Base-by-base conservation (phyloP, 345 rosid species). In the Ceriops zippeliana region DNA sequence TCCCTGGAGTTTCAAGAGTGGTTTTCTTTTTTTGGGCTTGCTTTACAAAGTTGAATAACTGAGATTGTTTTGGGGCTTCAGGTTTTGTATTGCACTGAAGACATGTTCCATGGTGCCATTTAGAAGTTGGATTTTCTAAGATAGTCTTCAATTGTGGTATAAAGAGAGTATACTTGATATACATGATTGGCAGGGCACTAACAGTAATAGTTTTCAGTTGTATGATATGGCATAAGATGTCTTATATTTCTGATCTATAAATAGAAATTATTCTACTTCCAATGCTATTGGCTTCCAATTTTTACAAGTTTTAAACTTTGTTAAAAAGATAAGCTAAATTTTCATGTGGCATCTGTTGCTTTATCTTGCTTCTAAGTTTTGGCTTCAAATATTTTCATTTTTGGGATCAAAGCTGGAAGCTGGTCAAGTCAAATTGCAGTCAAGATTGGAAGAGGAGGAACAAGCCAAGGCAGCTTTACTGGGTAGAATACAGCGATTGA, bases 401-500 rank as follows among this genome's bases (percentile, higher is more conserved):
- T 11, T 72, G 73, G 28, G 70, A 46, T 76, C 63, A 72, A 80
- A 88, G 89, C 82, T 88, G 81, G 93, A 86, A 83, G 93, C 88
- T 70, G 93, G 89, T 75, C 87, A 88, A 61, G 86, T 86, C 66
- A 86, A 88, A 74, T 70, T 88, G 70, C 93, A 70, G 79, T 86
- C 93, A 69, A 75, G 90, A 76, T 73, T 88, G 59, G 93, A 88
- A 78, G 90, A 86, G 68, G 89, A 88, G 77, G 93, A 88, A 72
- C 82, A 84, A 76, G 93, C 79, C 26, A 86, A 88, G 81, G 89
- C 84, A 69, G 93, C 93, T 28, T 76, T 88, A 61, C 75, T 88
- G 85, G 87, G 93, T 74, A 83, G 90, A 80, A 88, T 88, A 78
- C 93, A 88, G 70, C 85, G 89, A 38, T 70, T 86, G 62, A 86